Conservation (phyloP, 176 grass and related monocot genomes). For the Aegilops tauschii region DNA sequence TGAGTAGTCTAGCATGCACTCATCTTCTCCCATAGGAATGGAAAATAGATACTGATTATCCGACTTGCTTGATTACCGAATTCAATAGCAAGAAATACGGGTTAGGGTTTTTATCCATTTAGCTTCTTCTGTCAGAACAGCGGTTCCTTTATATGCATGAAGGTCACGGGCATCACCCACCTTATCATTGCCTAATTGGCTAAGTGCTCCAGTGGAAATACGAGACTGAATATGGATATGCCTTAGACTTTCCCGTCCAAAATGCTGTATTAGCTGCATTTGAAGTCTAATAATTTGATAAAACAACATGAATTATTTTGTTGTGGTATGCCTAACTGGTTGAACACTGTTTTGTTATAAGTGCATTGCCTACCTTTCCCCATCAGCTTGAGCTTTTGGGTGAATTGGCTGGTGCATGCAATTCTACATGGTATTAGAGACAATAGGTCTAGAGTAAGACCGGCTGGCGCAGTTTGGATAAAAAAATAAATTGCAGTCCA, state of each 20-base stretch:
- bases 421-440: not conserved
- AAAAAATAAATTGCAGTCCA: not conserved
- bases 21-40: constrained; percentile 5
- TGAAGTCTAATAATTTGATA: constrained; percentile 11
- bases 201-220: not conserved
- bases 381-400: not conserved
- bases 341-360: not conserved
- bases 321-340: not conserved
- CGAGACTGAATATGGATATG: not conserved
- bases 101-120: not conserved
- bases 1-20: not conserved
- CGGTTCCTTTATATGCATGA: constrained; percentile 1
- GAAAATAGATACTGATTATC: not conserved
- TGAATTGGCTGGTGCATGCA: not conserved
- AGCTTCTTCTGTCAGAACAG: not conserved
- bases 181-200: not conserved
- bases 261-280: not conserved
- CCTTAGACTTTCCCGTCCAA: not conserved
- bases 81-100: not conserved
- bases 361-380: not conserved
- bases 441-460: no score
- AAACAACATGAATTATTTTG: not conserved
- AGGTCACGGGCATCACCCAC: not conserved
- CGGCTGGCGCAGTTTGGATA: no score
- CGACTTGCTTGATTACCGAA: not conserved